Evolutionary conservation across 176 grass and related monocot species (phyloP).

Genomic region (Cocos nucifera): DNA sequence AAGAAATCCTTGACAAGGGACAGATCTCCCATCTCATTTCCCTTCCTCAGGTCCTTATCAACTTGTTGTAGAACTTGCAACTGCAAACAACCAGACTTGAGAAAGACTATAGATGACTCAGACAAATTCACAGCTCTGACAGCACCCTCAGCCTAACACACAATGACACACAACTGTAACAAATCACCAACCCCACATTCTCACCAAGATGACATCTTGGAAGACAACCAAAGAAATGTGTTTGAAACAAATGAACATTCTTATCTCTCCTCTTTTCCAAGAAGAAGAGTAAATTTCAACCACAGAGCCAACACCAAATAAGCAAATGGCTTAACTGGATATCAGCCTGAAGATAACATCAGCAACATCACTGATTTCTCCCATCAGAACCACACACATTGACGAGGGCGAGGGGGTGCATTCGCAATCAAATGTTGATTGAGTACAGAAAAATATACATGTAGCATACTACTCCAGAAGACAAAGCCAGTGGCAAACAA

Average conservation of each 20-base stretch:
- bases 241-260: no score
- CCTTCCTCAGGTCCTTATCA: constrained; percentile 47
- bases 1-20: constrained; percentile 42
- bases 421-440: no score
- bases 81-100: not conserved
- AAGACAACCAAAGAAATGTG: not conserved
- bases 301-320: not conserved
- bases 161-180: not conserved
- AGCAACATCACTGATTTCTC: not conserved
- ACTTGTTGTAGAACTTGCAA: constrained; percentile 35
- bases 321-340: not conserved
- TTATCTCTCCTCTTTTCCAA: not conserved
- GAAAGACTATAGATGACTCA: not conserved
- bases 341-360: not conserved
- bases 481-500: no score
- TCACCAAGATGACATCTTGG: not conserved
- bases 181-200: not conserved
- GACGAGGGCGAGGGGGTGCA: not conserved
- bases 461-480: no score
- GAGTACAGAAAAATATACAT: no score
- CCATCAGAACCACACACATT: not conserved
- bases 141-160: not conserved
- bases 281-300: not conserved
- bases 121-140: not conserved
- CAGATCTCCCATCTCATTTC: constrained; percentile 51